A percentile compares a stretch with the other conserved stretches of the same genome.
Evolutionary conservation across 2,329 filamentous ascomycete genomes (phyloP).

Genomic region (Endocalyx cinctus): DNA sequence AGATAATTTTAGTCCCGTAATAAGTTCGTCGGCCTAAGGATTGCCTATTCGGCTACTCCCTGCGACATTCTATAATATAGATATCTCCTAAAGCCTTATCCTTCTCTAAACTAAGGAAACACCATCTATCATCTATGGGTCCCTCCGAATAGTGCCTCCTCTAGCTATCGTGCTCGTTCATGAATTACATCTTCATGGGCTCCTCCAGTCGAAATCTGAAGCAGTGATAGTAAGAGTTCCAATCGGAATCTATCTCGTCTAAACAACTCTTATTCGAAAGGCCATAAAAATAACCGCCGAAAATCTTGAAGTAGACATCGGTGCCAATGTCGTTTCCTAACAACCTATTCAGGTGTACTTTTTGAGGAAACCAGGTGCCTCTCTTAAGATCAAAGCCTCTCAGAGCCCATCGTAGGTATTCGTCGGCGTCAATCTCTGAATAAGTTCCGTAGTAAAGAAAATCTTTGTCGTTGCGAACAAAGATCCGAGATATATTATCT

Average conservation of each 20-base stretch:
- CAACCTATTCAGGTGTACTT: constrained; percentile 51
- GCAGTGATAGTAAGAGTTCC: constrained; percentile 66
- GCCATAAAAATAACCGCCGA: constrained; percentile 62
- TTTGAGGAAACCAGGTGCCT: constrained; percentile 34
- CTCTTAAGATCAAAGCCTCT: constrained; percentile 44
- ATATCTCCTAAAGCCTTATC: constrained; percentile 56
- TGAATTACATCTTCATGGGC: constrained; percentile 35
- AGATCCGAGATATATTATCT: constrained; percentile 50
- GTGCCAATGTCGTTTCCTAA: constrained; percentile 62
- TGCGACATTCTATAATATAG: constrained; percentile 62
- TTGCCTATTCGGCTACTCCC: constrained; percentile 55
- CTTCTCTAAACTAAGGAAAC: constrained; percentile 55
- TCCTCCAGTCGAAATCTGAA: constrained; percentile 54
- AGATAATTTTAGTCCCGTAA: constrained; percentile 54
- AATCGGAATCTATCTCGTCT: constrained; percentile 59
- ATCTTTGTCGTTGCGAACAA: constrained; percentile 59
- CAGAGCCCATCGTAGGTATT: constrained; percentile 59
- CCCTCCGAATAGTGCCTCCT: constrained; percentile 65
- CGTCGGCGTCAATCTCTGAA: constrained; percentile 47
- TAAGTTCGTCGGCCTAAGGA: constrained; percentile 60
- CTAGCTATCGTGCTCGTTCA: constrained; percentile 50
- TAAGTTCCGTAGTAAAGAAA: constrained; percentile 66
- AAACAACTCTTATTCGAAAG: constrained; percentile 62
- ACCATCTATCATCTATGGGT: constrained; percentile 73
- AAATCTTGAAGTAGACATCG: constrained; percentile 66